These are phyloP conservation scores for Haplosporangium sp. DNA, from an alignment of 371 early-diverging fungal genomes.

Conservation along the genomic window DNA sequence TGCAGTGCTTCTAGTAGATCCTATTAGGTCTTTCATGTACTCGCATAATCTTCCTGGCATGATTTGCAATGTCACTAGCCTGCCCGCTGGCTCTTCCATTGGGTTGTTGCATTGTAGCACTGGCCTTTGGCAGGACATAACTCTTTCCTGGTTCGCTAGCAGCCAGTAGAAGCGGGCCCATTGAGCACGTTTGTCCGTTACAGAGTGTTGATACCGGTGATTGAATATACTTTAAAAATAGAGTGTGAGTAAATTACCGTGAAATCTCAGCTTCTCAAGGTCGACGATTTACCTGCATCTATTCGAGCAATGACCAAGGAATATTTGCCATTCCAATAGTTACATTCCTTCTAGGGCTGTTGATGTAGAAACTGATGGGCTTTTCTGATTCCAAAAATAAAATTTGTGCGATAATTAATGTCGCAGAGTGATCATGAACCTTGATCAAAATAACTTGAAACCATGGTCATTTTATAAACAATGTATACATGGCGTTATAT, in stretches of 20 bases:
- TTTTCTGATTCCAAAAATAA: constrained; percentile 95
- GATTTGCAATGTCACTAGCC: constrained; percentile 97
- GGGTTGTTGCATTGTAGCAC: constrained; percentile 98
- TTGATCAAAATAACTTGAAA: constrained; percentile 20
- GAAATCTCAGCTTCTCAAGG: too few species aligned
- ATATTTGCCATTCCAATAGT: constrained; percentile 91
- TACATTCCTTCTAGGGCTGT: constrained; percentile 96
- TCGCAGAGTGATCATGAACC: constrained; percentile 86
- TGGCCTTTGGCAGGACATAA: constrained; percentile 90
- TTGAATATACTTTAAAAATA: constrained; percentile 79
- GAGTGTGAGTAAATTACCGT: too few species aligned
- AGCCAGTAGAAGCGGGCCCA: constrained; percentile 95
- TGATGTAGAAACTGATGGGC: constrained; percentile 95
- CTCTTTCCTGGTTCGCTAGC: constrained; percentile 92
- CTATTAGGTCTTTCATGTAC: constrained; percentile 89
- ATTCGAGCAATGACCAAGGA: not conserved
- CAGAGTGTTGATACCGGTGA: constrained; percentile 95
- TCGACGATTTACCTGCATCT: constrained; percentile 37
- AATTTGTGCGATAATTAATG: constrained; percentile 93
- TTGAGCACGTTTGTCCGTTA: constrained; percentile 97
- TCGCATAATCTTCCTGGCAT: constrained; percentile 94
- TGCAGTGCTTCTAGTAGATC: constrained; percentile 91
- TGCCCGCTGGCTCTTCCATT: constrained; percentile 97
- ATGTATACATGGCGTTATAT: not conserved
- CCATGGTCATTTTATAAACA: not conserved